A percentile compares a stretch with the other conserved stretches of the same genome.
phyloP scores from a whole-genome alignment of 441 rosid genomes.

The Adansonia rubrostipa region DNA sequence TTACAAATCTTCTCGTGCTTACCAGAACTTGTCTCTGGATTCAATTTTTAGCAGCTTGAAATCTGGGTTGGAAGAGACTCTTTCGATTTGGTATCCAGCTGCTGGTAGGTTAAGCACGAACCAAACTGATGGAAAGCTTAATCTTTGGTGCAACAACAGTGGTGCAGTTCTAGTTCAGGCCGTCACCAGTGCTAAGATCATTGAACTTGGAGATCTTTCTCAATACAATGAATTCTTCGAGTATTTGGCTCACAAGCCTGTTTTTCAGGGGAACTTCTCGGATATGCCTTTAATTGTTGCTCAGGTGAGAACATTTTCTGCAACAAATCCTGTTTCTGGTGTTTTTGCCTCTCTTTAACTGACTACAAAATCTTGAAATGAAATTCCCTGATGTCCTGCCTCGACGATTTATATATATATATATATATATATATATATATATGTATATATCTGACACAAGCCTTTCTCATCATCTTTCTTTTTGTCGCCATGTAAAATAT shows the following conservation, averaged over 20 bases:
- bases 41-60: slow-evolving; percentile 51
- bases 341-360: background rate
- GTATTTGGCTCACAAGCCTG: slow-evolving; percentile 57
- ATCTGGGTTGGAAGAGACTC: slow-evolving; percentile 63
- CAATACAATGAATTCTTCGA: slow-evolving; percentile 61
- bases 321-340: background rate
- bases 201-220: slow-evolving; percentile 65
- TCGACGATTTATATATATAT: too few species aligned
- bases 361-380: background rate
- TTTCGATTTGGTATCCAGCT: slow-evolving; percentile 64
- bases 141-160: slow-evolving; percentile 60
- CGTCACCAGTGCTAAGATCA: slow-evolving; percentile 42
- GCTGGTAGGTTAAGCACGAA: slow-evolving; percentile 63
- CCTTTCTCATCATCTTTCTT: background rate
- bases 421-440: too few species aligned
- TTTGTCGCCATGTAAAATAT: background rate
- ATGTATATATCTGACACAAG: background rate
- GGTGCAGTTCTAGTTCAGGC: slow-evolving; percentile 67
- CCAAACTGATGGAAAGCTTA: slow-evolving; percentile 51
- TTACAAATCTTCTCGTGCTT: slow-evolving; percentile 43
- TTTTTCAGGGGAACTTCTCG: slow-evolving; percentile 46
- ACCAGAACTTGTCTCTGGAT: slow-evolving; percentile 35
- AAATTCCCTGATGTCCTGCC: too few species aligned
- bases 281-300: slow-evolving; percentile 74
- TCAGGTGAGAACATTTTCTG: slow-evolving; percentile 45